Conservation (phyloP, 2,329 filamentous ascomycete species). For the Orbilia oligospora region DNA sequence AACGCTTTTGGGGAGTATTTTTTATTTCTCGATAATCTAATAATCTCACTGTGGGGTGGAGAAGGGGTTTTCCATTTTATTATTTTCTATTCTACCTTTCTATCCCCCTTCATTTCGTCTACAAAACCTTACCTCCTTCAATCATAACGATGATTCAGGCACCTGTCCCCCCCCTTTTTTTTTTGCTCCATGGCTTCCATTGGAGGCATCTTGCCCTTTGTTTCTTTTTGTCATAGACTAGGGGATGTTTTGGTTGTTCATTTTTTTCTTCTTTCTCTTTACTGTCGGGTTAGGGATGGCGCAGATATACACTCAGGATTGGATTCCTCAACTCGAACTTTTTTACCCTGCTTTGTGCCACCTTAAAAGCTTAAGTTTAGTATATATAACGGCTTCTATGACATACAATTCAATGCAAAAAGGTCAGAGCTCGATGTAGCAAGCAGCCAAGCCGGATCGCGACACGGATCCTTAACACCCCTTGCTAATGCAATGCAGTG, state of each 20-base stretch:
- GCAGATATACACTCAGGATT: conserved; percentile 41
- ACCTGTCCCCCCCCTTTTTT: background rate
- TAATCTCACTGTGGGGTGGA: conserved; percentile 17
- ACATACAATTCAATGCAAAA: background rate
- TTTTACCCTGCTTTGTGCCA: conserved; percentile 2
- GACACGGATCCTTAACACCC: conserved; percentile 12
- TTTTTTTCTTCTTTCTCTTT: conserved; percentile 8
- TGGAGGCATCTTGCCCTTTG: background rate
- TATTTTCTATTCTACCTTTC: conserved; percentile 22
- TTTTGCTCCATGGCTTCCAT: background rate
- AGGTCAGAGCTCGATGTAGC: background rate
- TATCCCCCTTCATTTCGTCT: background rate
- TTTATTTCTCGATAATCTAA: conserved; percentile 8
- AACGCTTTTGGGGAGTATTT: background rate
- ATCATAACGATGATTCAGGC: conserved; percentile 1
- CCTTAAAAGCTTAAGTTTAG: background rate
- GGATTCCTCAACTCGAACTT: conserved; percentile 34
- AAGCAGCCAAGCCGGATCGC: conserved; percentile 2
- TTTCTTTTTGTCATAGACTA: conserved; percentile 36
- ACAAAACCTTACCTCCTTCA: background rate
- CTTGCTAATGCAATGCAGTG: background rate
- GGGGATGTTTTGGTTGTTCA: conserved; percentile 24
- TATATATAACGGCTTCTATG: background rate
- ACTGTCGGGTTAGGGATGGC: conserved; percentile 27
- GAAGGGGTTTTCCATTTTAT: conserved; percentile 16